A percentile compares a stretch with the other conserved stretches of the same genome.
Conservation (phyloP, 2,329 filamentous ascomycete genomes). For the Xylaria digitata region DNA sequence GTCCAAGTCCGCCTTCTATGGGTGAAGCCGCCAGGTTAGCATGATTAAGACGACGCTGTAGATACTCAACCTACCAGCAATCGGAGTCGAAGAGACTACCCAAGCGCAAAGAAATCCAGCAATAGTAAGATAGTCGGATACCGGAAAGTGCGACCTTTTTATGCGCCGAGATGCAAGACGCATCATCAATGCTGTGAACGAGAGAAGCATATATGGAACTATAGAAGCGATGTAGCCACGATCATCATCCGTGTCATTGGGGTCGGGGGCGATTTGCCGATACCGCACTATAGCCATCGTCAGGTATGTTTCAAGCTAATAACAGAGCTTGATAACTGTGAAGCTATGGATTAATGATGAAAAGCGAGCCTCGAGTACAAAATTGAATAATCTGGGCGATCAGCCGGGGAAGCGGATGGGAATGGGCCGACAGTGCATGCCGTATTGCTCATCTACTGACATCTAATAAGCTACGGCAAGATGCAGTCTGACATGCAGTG, state of each 20-base stretch:
- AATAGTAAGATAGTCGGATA: background rate
- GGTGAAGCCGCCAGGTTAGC: background rate
- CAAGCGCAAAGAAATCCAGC: background rate
- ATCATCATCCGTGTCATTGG: background rate
- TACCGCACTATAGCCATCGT: background rate
- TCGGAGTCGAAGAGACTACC: background rate
- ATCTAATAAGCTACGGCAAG: no score
- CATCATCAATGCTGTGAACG: background rate
- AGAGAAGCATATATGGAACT: background rate
- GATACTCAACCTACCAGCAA: background rate
- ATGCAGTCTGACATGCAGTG: no score
- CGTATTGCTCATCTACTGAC: no score
- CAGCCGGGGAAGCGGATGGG: background rate
- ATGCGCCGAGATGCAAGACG: background rate
- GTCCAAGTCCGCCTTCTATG: background rate
- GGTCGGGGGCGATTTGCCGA: background rate
- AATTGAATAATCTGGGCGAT: background rate
- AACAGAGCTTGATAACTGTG: background rate
- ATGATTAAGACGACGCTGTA: background rate
- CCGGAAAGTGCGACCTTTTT: background rate
- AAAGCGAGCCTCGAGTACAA: background rate
- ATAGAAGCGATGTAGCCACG: conserved; percentile 1
- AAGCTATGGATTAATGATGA: background rate
- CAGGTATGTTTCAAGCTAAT: background rate
- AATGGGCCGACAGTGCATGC: background rate